These are phyloP conservation scores for Sorghum bicolor DNA, from an alignment of 176 grass and related monocot species.

Conservation along the genomic window Sorghum_bicolor_NCBIv3 NC_012870.2:12326501-12327000, in stretches of 20 bases:
- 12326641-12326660: neutral
- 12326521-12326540: neutral
- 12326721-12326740: neutral
- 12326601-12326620: neutral
- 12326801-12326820: neutral
- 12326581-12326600: neutral
- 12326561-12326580: neutral
- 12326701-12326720: neutral
- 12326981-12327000: neutral
- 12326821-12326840: neutral
- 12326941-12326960: constrained; percentile 8
- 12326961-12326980: constrained; percentile 17
- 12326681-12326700: neutral
- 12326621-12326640: neutral
- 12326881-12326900: neutral
- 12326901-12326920: neutral
- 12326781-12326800: neutral
- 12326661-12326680: neutral
- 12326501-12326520: neutral
- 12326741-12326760: neutral
- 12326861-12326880: neutral
- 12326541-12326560: constrained; percentile 7
- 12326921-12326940: neutral
- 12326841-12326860: neutral
- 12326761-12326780: neutral